Evolutionary conservation across 148 eudicot species (phyloP), one percentile per base, ranked within the genome.

Genomic region (Linanthus parryae): DNA sequence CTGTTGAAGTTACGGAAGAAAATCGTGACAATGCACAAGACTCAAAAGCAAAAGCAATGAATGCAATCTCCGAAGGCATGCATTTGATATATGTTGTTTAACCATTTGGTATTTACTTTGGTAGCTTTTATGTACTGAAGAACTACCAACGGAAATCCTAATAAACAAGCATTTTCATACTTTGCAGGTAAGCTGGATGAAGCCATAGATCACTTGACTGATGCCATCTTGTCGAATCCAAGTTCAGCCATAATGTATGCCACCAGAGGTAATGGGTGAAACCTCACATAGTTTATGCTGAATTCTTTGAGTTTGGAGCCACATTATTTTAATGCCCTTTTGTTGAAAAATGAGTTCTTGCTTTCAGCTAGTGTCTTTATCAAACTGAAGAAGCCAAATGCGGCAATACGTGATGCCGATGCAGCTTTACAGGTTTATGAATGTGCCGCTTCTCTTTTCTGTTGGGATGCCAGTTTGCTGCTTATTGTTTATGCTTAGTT

Each of bases 381-480:
- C 28, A 74, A 77, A 53, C 56, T 77, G 65, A 69, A 65, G 65
- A 83, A 72, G 57, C 91, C 91, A 55, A 83, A 77, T 69, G 91
- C 91, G 42, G 79, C 86, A 20, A 69, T 77, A 30, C 76, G 72
- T 36, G 86, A 83, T 71, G 77, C 86, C 18, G 68, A 67, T 64
- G 83, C 86, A 19, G 91, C 91, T 57, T 67, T 83, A 31, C 63
- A 77, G 85, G 91, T 83, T 58, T 60, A 41, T 50, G 14, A 2
- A 22, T 36, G 14, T 41, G 29, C 13, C 1, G 28, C 25, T 8
- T 48, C 19, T 12, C 39, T 50, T 50, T 18, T 50, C 7, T n/a
- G n/a, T n/a, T n/a, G n/a, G n/a, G n/a, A n/a, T n/a, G n/a, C n/a
- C n/a, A n/a, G n/a, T n/a, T n/a, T n/a, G n/a, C n/a, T n/a, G n/a